phyloP scores from a whole-genome alignment of 768 basidiomycete genomes.

The Termitomyces sp. region DNA sequence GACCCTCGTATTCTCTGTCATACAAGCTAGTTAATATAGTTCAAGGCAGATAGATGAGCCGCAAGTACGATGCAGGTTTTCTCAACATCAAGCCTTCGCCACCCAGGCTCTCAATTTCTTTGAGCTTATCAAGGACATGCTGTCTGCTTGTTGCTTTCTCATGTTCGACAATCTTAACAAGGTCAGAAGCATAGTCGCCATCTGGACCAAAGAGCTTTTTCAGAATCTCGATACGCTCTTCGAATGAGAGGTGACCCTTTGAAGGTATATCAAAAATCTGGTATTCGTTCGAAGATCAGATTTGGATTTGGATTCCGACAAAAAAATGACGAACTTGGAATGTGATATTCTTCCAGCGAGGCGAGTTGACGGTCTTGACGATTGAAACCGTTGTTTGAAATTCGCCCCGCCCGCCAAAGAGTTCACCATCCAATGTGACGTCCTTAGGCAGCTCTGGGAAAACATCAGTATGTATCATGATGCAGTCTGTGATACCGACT shows the following conservation, averaged over 20 bases:
- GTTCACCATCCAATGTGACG: conserved; percentile 57
- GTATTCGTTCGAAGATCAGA: background rate
- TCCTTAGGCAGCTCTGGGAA: conserved; percentile 50
- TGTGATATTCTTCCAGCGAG: conserved; percentile 53
- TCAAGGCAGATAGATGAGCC: background rate
- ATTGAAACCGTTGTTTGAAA: conserved; percentile 61
- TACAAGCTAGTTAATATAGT: background rate
- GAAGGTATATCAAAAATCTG: conserved; percentile 62
- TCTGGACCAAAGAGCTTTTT: conserved; percentile 45
- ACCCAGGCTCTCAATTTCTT: conserved; percentile 51
- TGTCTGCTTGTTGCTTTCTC: conserved; percentile 40
- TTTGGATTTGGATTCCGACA: background rate
- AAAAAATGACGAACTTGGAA: conserved; percentile 43
- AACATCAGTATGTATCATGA: background rate
- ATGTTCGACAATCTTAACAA: conserved; percentile 50
- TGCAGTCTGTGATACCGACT: conserved; percentile 32
- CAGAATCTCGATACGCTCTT: conserved; percentile 46
- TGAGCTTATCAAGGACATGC: conserved; percentile 54
- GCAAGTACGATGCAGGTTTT: conserved; percentile 46
- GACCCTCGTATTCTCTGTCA: conserved; percentile 47
- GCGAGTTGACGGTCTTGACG: conserved; percentile 56
- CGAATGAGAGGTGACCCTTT: conserved; percentile 43
- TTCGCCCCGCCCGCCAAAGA: conserved; percentile 55
- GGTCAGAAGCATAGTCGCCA: conserved; percentile 40
- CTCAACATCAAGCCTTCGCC: conserved; percentile 63